Conservation (phyloP, 306 rosid genomes). For the Arachis hypogaea region DNA sequence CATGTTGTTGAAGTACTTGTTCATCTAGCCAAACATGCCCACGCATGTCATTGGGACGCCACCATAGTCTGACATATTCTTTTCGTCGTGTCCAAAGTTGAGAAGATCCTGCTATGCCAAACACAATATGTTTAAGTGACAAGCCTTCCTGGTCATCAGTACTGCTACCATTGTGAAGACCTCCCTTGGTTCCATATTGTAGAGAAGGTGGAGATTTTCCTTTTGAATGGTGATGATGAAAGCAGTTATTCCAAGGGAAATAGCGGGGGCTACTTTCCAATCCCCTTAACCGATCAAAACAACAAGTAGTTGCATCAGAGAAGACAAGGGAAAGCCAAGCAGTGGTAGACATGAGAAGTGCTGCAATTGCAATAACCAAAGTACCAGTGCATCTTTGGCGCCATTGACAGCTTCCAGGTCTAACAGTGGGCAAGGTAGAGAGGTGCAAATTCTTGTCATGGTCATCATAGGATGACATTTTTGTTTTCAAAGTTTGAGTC, state of each 20-base stretch:
- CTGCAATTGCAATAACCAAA: slow-evolving; percentile 55
- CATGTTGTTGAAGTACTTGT: slow-evolving; percentile 45
- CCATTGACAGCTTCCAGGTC: slow-evolving; percentile 46
- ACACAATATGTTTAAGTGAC: slow-evolving; percentile 60
- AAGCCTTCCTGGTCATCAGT: slow-evolving; percentile 42
- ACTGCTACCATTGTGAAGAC: slow-evolving; percentile 39
- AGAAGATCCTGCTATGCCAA: slow-evolving; percentile 81
- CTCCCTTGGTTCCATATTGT: not conserved
- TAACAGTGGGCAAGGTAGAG: slow-evolving; percentile 40
- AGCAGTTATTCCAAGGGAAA: slow-evolving; percentile 45
- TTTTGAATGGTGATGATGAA: slow-evolving; percentile 36
- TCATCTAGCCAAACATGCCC: slow-evolving; percentile 86
- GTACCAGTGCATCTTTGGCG: slow-evolving; percentile 54
- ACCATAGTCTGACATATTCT: slow-evolving; percentile 73
- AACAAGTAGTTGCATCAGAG: slow-evolving; percentile 53
- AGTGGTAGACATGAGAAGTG: slow-evolving; percentile 59
- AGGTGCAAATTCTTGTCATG: slow-evolving; percentile 42
- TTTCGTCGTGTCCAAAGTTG: slow-evolving; percentile 69
- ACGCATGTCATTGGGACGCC: slow-evolving; percentile 74
- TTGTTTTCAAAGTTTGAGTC: slow-evolving; percentile 49
- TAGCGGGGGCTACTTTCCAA: slow-evolving; percentile 50
- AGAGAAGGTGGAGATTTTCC: slow-evolving; percentile 28
- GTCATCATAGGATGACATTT: slow-evolving; percentile 44
- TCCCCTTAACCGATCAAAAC: slow-evolving; percentile 51
- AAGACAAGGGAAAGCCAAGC: slow-evolving; percentile 76